Evolutionary conservation across 352 stramenopile species (phyloP).

Genomic region (Aphanomyces cochlioides): DNA sequence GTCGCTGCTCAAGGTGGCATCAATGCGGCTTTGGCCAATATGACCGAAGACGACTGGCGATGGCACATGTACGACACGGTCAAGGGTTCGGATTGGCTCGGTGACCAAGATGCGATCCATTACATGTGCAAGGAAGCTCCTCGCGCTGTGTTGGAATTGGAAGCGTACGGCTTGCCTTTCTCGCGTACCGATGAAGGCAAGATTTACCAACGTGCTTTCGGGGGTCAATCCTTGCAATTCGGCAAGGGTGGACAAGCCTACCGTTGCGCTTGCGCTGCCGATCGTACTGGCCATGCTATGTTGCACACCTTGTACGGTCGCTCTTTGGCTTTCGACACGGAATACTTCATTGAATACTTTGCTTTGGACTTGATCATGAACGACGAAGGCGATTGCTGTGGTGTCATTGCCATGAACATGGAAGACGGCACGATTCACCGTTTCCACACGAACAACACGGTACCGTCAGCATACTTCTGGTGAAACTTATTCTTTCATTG

Average conservation of each 20-base stretch:
- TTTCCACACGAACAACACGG: constrained; percentile 87
- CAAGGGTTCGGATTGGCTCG: constrained; percentile 96
- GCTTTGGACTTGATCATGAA: constrained; percentile 95
- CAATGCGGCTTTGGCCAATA: constrained; percentile 97
- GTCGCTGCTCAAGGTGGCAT: constrained; percentile 96
- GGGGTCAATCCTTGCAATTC: constrained; percentile 93
- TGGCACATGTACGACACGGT: constrained; percentile 98
- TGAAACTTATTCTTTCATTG: background rate
- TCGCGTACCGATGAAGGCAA: constrained; percentile 95
- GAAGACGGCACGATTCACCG: constrained; percentile 95
- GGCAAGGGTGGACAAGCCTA: constrained; percentile 95
- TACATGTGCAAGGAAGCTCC: constrained; percentile 96
- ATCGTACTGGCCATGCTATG: constrained; percentile 97
- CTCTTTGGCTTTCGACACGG: constrained; percentile 95
- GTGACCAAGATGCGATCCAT: constrained; percentile 97
- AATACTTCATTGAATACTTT: constrained; percentile 99
- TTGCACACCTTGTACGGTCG: constrained; percentile 96
- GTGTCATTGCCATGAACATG: constrained; percentile 96
- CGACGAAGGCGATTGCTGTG: constrained; percentile 85
- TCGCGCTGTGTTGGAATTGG: constrained; percentile 89
- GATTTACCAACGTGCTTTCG: constrained; percentile 96
- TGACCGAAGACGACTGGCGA: constrained; percentile 95
- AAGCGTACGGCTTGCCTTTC: constrained; percentile 96
- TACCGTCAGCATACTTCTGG: background rate
- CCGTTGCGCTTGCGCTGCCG: constrained; percentile 91